Base-by-base conservation (phyloP, 768 basidiomycete species). In the Tulasnella calospora region DNA sequence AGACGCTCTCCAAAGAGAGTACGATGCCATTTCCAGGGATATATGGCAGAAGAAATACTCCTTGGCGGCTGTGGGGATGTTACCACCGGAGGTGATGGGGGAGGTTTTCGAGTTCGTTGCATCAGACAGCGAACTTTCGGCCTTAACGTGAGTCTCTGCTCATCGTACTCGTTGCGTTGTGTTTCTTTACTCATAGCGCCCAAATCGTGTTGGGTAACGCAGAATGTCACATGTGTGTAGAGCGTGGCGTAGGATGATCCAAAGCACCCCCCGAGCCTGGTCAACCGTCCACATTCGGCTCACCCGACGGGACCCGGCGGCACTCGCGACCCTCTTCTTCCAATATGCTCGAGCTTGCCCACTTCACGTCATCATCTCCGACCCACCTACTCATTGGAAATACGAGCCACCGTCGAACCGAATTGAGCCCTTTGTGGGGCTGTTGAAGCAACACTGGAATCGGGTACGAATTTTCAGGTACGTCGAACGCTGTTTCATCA, bases 171-270 rank as follows among this genome's bases (percentile, higher is more conserved):
- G 47, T 73, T 17, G 41, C 27, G 19, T 38, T 13, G 23, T 38
- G 30, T 70, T 70, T 9, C n/a, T 8, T 27, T 30, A 23, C 30
- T 70, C 5, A n/a, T 19, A 38, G 36, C 55, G 35, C 55, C 27
- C 36, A 46, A 70, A 78, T 23, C 1, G 51, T 51, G 23, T n/a
- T 46, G 21, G 7, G 40, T 40, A 40, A 9, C 47, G 38, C 71
- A 78, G 76, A 17, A 33, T 78, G 38, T 78, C 76, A 30, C 76
- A 78, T 41, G 76, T 78, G 7, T 78, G 76, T 27, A 71, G 57
- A 19, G 61, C 76, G 13, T 78, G 76, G 76, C 35, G 76, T 38
- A n/a, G 40, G 40, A 78, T 72, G n/a, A 72, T 78, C 23, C 61
- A 72, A 41, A 38, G n/a, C 51, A 78, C 76, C 17, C 76, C 76